phyloP scores from a whole-genome alignment of 2,329 filamentous ascomycete genomes.

The Trichoderma sp. region DNA sequence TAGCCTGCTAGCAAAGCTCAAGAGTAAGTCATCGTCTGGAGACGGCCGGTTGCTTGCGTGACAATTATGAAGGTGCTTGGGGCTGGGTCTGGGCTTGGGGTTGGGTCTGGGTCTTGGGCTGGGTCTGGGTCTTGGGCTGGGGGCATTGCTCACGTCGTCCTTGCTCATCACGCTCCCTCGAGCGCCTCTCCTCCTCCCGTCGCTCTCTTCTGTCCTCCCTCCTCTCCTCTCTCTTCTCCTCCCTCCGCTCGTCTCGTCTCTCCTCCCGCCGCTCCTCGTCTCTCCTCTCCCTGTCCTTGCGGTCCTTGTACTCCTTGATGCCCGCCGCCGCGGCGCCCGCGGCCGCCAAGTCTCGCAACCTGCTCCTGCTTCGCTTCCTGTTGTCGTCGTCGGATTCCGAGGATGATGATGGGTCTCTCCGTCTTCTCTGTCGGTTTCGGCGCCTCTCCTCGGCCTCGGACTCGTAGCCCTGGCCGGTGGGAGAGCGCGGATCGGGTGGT shows the following conservation, averaged over 20 bases:
- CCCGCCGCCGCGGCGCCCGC: slow-evolving; percentile 65
- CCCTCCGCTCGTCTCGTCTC: slow-evolving; percentile 33
- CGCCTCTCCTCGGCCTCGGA: slow-evolving; percentile 51
- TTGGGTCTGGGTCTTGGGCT: no score
- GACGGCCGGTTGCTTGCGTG: background rate
- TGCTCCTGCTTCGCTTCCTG: slow-evolving; percentile 57
- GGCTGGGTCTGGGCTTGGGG: no score
- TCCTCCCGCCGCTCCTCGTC: slow-evolving; percentile 41
- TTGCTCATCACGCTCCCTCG: slow-evolving; percentile 36
- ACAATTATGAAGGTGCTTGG: background rate
- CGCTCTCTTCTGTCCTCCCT: slow-evolving; percentile 42
- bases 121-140: slow-evolving; percentile 1
- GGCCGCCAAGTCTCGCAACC: slow-evolving; percentile 57
- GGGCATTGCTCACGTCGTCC: slow-evolving; percentile 35
- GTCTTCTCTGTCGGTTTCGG: slow-evolving; percentile 45
- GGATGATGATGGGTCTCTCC: slow-evolving; percentile 41
- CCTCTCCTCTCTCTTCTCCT: slow-evolving; percentile 26
- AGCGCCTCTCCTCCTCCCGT: slow-evolving; percentile 41
- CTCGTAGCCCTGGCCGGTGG: slow-evolving; percentile 48
- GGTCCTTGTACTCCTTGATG: slow-evolving; percentile 61
- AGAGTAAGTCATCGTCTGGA: slow-evolving; percentile 22
- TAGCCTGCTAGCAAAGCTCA: slow-evolving; percentile 17
- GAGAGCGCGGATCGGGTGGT: slow-evolving; percentile 45
- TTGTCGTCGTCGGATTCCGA: slow-evolving; percentile 41
- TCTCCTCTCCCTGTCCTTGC: slow-evolving; percentile 49